A percentile compares a stretch with the other conserved stretches of the same genome.
phyloP scores from a whole-genome alignment of 306 rosid genomes.

The Calophaca sinica region DNA sequence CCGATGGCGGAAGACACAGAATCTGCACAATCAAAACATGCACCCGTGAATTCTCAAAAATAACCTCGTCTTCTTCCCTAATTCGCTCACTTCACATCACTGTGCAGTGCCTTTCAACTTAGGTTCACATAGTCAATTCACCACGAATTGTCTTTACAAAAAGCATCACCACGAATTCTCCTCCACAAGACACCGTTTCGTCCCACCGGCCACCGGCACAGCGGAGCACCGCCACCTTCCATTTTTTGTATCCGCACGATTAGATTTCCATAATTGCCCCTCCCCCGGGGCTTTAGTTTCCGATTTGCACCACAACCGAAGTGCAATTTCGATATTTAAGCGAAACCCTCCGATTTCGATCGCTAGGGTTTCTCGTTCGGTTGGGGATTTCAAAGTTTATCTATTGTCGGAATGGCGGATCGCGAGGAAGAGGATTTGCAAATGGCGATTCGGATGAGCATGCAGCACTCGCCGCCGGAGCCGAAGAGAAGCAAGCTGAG shows the following conservation, averaged over 20 bases:
- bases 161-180: not conserved
- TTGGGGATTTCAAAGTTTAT: not conserved
- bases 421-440: slow-evolving; percentile 86
- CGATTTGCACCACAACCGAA: not conserved
- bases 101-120: not conserved
- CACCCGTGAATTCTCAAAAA: slow-evolving; percentile 1
- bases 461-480: slow-evolving; percentile 80
- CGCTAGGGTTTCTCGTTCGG: slow-evolving; percentile 39
- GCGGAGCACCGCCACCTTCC: slow-evolving; percentile 17
- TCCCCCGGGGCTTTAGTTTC: slow-evolving; percentile 3
- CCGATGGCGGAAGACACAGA: not conserved
- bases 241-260: slow-evolving; percentile 8
- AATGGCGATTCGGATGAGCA: slow-evolving; percentile 85
- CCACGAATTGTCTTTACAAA: not conserved
- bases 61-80: slow-evolving; percentile 26
- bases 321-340: slow-evolving; percentile 16
- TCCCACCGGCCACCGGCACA: not conserved
- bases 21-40: not conserved
- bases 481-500: slow-evolving; percentile 86
- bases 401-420: slow-evolving; percentile 70
- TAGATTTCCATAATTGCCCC: slow-evolving; percentile 37
- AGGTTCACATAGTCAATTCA: slow-evolving; percentile 37
- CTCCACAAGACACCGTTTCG: slow-evolving; percentile 45
- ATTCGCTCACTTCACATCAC: not conserved
- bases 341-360: slow-evolving; percentile 48